Base-by-base conservation (phyloP, 768 basidiomycete species). In the Leccinum subtestaceum region DNA sequence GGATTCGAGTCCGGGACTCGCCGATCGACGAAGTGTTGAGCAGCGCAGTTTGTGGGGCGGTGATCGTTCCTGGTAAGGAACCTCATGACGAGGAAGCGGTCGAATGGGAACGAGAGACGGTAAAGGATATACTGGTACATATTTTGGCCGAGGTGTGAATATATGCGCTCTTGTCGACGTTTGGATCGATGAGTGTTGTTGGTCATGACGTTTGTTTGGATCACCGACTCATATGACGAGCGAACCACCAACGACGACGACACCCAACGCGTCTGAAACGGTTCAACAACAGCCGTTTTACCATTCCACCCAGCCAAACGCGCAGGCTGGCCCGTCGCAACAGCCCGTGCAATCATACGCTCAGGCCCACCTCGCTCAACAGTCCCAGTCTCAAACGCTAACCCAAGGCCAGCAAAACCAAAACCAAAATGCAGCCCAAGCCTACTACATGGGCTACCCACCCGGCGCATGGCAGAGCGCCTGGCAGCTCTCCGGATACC, bases 21-120 rank as follows among this genome's bases (percentile, higher is more conserved):
- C 87, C 87, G 2, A 77, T 83, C 59, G 87, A 90, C 58, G 88
- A 92, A 68, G 72, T 90, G 3, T 70, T 92, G 57, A 83, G 83
- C 8, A 84, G 88, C 60, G 78, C 82, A 3, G 69, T 86, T 59
- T 85, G 79, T 65, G 83, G 85, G 29, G 88, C 87, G 13, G 74
- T 74, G 29, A 52, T 53, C 43, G 45, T 48, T 63, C 62, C 52
- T 53, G 60, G 65, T 23, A 63, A 68, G 59, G 52, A 60, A 50
- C 10, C 55, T 23, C n/a, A 62, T 48, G 57, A 69, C 15, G 59
- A 49, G 25, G 66, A 61, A 57, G 32, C n/a, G 47, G 43, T 52
- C 19, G 57, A 59, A 64, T 81, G 62, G 80, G 80, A 72, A 63
- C 74, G 72, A 65, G 72, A 72, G 62, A 87, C 84, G 12, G 80